phyloP scores from a whole-genome alignment of 2,329 filamentous ascomycete species.

The Ophiostoma sp. region DNA sequence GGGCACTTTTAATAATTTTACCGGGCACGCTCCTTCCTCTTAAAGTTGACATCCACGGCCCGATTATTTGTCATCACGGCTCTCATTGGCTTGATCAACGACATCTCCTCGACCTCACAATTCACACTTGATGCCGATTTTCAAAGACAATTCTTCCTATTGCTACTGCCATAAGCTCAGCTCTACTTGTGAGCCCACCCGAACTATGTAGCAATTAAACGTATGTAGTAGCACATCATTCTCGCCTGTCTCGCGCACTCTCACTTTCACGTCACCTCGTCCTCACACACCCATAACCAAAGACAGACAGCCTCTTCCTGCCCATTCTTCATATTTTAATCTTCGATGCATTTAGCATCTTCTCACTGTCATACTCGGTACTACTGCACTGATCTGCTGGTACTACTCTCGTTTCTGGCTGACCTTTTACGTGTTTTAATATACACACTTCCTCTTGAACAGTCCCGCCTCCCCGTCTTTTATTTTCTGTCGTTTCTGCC shows the following conservation, averaged over 20 bases:
- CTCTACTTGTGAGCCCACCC: background rate
- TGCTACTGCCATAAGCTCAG: background rate
- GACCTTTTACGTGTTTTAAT: background rate
- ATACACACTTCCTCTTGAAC: background rate
- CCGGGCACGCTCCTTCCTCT: background rate
- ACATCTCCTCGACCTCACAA: background rate
- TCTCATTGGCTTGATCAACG: background rate
- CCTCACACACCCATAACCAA: background rate
- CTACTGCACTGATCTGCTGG: constrained; percentile 1
- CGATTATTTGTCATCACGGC: background rate
- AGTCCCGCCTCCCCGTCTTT: constrained; percentile 4
- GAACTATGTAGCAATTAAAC: constrained; percentile 11
- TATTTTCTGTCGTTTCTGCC: background rate
- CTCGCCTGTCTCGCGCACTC: constrained; percentile 16
- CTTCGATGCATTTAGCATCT: background rate
- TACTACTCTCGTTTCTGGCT: constrained; percentile 12
- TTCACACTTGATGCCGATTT: background rate
- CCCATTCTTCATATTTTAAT: background rate
- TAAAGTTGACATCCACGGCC: background rate
- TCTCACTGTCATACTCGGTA: background rate
- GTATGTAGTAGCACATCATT: constrained; percentile 17
- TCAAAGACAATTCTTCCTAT: too few species aligned
- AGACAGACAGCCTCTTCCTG: background rate
- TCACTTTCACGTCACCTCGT: constrained; percentile 17
- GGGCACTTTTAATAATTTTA: too few species aligned